A percentile compares a stretch with the other conserved stretches of the same genome.
Evolutionary conservation across 1,139 yeast species (phyloP).

Genomic region (Yamadazyma jaroonii): DNA sequence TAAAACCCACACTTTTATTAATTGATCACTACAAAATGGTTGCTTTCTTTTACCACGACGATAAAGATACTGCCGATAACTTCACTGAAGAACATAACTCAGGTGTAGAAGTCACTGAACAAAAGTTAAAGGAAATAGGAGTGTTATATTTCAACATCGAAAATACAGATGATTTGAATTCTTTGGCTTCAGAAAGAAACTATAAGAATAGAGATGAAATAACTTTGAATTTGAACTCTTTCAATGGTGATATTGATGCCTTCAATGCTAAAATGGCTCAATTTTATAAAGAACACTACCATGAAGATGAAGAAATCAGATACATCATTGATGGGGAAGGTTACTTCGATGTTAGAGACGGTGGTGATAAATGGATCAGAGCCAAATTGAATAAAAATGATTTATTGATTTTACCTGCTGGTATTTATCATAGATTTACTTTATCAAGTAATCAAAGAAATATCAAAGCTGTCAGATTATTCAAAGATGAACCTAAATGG

Average conservation of each 20-base stretch:
- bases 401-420: constrained; percentile 78
- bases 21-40: constrained; percentile 27
- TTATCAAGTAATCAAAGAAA: constrained; percentile 54
- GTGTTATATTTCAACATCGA: constrained; percentile 62
- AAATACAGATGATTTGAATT: constrained; percentile 56
- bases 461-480: constrained; percentile 77
- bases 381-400: constrained; percentile 64
- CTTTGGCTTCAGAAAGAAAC: constrained; percentile 62
- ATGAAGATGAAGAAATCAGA: constrained; percentile 96
- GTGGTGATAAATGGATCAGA: constrained; percentile 75
- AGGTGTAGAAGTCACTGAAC: constrained; percentile 53
- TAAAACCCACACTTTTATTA: background rate
- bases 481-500: constrained; percentile 97
- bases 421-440: constrained; percentile 90
- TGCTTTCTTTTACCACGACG: constrained; percentile 72
- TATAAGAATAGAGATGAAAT: constrained; percentile 83
- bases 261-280: constrained; percentile 63
- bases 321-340: constrained; percentile 90
- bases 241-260: constrained; percentile 60
- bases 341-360: constrained; percentile 80
- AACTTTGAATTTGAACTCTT: constrained; percentile 54
- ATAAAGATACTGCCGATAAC: constrained; percentile 51
- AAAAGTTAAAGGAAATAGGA: constrained; percentile 58
- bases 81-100: constrained; percentile 77
- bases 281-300: constrained; percentile 86